Evolutionary conservation across 1,284 basidiomycete genomes (phyloP).

Genomic region (Austropuccinia psidii): DNA sequence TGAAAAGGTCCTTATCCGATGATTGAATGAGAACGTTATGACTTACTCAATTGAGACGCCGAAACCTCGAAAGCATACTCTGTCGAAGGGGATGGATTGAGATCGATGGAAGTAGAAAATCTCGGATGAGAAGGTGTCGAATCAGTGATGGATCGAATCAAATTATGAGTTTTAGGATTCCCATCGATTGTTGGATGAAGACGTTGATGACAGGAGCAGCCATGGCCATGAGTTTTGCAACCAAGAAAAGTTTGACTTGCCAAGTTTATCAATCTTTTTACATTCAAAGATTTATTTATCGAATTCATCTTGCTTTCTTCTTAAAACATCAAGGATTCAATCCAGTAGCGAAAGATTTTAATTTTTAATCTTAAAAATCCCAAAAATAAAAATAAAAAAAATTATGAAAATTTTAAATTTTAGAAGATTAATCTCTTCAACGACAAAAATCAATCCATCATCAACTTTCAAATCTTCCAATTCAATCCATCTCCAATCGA

Average conservation of each 20-base stretch:
- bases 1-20: too few species aligned
- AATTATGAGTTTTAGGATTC: too few species aligned
- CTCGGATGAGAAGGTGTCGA: constrained; percentile 29
- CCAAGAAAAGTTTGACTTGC: constrained; percentile 24
- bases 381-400: too few species aligned
- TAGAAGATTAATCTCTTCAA: too few species aligned
- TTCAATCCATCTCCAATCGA: too few species aligned
- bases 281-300: neutral
- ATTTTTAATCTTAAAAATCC: too few species aligned
- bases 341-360: too few species aligned
- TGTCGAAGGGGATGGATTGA: constrained; percentile 53
- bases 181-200: constrained; percentile 10
- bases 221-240: constrained; percentile 36
- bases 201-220: constrained; percentile 33
- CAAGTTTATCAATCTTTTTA: constrained; percentile 34
- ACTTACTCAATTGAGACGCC: neutral
- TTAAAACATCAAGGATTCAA: too few species aligned
- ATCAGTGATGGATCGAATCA: too few species aligned
- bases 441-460: too few species aligned
- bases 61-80: constrained; percentile 94
- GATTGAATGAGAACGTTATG: neutral
- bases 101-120: constrained; percentile 31
- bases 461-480: too few species aligned
- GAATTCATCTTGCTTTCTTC: neutral
- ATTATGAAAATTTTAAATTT: too few species aligned